Evolutionary conservation across 345 rosid genomes (phyloP), one percentile per base, ranked within the genome.

Genomic region (Microthlaspi erraticum): DNA sequence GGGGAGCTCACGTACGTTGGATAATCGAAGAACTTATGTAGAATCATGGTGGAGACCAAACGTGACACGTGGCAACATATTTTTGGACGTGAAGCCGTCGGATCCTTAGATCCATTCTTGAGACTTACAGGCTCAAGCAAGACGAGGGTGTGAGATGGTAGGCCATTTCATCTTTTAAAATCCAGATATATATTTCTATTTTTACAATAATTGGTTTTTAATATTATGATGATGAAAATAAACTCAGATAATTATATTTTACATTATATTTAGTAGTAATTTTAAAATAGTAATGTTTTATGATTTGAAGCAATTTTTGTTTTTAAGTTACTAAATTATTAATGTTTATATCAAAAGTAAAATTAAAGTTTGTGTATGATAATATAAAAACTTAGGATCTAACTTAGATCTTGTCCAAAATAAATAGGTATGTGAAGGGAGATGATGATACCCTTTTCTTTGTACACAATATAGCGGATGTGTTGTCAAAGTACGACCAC

Each of bases 1-100:
- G 3, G 74, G 87, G 44, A 66, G 79, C 71, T 36, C 59, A 60
- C 68, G 71, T 13, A 71, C 78, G 12, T 83, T 82, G 90, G 59
- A 63, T 14, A 36, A 42, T 10, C 84, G 77, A 44, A 85, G 23
- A 60, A 41, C 73, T 5, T 81, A 77, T 73, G 45, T 77, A 7
- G 87, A 87, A 64, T 60, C 88, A 17, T 83, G 90, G 90, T 86
- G 92, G 95, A 60, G 81, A 74, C 82, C 86, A 0, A 83, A 86
- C 23, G 36, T 41, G 6, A 83, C 92, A n/a, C 78, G 88, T 33
- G 88, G 90, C 18, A 82, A 86, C 54, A 17, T 85, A 48, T 88
- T 87, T 65, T 55, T 88, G 36, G 88, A 82, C 36, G 49, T 38
- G 17, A 38, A 79, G 33, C 87, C 89, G 1, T 13, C 82, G n/a